phyloP scores from a whole-genome alignment of 106 monocot species.

The Acorus gramineus region DNA sequence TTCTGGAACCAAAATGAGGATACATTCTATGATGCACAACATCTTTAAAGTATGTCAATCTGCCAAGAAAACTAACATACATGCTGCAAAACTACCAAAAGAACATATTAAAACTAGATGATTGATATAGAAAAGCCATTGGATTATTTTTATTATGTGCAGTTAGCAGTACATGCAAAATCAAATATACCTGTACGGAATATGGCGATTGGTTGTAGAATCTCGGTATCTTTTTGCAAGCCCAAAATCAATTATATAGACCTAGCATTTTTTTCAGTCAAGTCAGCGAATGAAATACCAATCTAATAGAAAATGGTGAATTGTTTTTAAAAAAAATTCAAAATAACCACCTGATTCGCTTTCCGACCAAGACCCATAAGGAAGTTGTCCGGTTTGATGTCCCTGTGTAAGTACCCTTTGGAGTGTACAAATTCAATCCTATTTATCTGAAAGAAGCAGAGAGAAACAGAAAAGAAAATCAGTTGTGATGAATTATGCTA shows the following conservation, averaged over 20 bases:
- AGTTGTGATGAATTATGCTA: too few species aligned
- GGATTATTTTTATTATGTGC: too few species aligned
- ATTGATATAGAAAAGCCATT: too few species aligned
- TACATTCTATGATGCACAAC: too few species aligned
- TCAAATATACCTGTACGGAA: conserved; percentile 62
- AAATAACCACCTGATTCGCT: conserved; percentile 75
- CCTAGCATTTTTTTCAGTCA: conserved; percentile 21
- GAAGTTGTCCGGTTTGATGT: conserved; percentile 98
- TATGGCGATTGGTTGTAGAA: conserved; percentile 49
- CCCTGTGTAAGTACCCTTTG: conserved; percentile 88
- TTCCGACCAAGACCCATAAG: conserved; percentile 97
- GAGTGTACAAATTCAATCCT: conserved; percentile 94
- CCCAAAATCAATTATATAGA: conserved; percentile 96
- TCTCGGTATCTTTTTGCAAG: conserved; percentile 97
- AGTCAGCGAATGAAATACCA: too few species aligned
- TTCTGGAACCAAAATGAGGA: too few species aligned
- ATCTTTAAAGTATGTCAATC: too few species aligned
- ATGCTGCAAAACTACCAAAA: too few species aligned
- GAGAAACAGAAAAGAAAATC: background rate
- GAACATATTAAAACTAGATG: too few species aligned
- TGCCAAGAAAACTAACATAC: too few species aligned
- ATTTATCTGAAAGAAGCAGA: conserved; percentile 45
- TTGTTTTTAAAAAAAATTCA: background rate
- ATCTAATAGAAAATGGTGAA: too few species aligned
- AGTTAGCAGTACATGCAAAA: background rate